Evolutionary conservation across 2,329 filamentous ascomycete species (phyloP).

Genomic region (Cercospora citrullina): DNA sequence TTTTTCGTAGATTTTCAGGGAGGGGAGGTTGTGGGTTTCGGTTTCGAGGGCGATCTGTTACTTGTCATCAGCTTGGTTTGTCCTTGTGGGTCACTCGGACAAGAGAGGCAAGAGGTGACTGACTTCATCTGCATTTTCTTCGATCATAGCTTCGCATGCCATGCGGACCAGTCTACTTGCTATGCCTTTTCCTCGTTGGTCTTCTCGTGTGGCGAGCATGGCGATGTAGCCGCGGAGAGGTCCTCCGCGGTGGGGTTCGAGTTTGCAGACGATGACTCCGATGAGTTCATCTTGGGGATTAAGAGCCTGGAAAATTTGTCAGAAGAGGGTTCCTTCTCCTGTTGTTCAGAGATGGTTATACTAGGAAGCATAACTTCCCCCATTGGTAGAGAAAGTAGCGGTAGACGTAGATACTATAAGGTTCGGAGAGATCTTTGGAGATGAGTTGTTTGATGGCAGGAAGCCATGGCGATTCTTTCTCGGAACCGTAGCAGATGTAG

Average conservation of each 20-base stretch:
- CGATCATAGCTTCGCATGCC: slow-evolving; percentile 88
- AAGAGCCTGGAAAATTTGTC: slow-evolving; percentile 42
- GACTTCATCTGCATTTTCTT: slow-evolving; percentile 79
- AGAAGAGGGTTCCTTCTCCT: neutral
- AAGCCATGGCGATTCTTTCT: slow-evolving; percentile 67
- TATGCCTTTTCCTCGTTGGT: slow-evolving; percentile 80
- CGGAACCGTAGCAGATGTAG: slow-evolving; percentile 61
- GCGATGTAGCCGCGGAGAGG: slow-evolving; percentile 93
- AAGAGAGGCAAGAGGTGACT: neutral
- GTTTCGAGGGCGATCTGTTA: slow-evolving; percentile 82
- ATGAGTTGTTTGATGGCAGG: slow-evolving; percentile 89
- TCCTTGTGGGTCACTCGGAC: no score
- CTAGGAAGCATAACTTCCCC: slow-evolving; percentile 96
- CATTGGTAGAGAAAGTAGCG: slow-evolving; percentile 98
- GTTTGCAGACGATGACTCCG: slow-evolving; percentile 91
- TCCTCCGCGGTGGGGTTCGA: slow-evolving; percentile 84
- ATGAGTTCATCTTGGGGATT: slow-evolving; percentile 65
- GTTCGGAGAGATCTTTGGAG: slow-evolving; percentile 93
- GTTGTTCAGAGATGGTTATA: slow-evolving; percentile 41
- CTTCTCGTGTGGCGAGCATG: slow-evolving; percentile 88
- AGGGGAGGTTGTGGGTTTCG: slow-evolving; percentile 86
- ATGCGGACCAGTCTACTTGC: slow-evolving; percentile 81
- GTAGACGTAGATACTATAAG: slow-evolving; percentile 99
- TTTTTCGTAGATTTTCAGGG: slow-evolving; percentile 88
- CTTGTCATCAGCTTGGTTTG: no score